Evolutionary conservation across 2,329 filamentous ascomycete genomes (phyloP), one percentile per base, ranked within the genome.

Genomic region (Xylariaceae sp.): DNA sequence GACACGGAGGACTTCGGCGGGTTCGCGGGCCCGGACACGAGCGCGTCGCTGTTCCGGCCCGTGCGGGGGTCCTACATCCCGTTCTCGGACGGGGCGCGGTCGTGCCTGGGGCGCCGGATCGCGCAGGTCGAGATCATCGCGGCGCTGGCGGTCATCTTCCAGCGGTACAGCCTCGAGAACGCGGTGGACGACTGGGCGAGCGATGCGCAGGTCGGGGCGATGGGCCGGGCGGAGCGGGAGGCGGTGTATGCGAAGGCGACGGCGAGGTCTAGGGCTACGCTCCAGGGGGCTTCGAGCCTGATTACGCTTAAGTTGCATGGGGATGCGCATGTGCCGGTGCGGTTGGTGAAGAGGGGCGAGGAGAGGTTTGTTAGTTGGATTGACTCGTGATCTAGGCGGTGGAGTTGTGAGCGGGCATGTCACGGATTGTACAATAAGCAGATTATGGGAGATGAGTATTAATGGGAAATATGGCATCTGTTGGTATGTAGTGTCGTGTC

Each of bases 221-320:
- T 80, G 76, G 56, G 55, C 16, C 47, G 46, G 4, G 59, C 57
- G 19, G 61, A 70, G 54, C 72, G 69, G 56, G 65, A 64, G 34
- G 64, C 62, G 37, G 50, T 85, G 12, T 89, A 87, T 66, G 61
- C 64, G 43, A 77, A 74, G 62, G 83, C 85, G 15, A 73, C 77
- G 50, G 60, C 67, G 29, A 69, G 71, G 51, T 77, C 76, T n/a
- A 63, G 73, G 43, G 58, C 66, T 29, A 68, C 75, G 42, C 54
- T 89, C 39, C 63, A 62, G 40, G 64, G 67, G 28, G 78, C 82
- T 52, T 71, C 66, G 22, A 75, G 76, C 9, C 64, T 87, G 38
- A 71, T 91, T 44, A 89, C 87, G 42, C 67, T 91, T 51, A 85
- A 87, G 65, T 68, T 91, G 62, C 70, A 79, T 19, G 72, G 66